Base-by-base conservation (phyloP, 768 basidiomycete genomes). In the Porphyrellus cyaneotinctus region DNA sequence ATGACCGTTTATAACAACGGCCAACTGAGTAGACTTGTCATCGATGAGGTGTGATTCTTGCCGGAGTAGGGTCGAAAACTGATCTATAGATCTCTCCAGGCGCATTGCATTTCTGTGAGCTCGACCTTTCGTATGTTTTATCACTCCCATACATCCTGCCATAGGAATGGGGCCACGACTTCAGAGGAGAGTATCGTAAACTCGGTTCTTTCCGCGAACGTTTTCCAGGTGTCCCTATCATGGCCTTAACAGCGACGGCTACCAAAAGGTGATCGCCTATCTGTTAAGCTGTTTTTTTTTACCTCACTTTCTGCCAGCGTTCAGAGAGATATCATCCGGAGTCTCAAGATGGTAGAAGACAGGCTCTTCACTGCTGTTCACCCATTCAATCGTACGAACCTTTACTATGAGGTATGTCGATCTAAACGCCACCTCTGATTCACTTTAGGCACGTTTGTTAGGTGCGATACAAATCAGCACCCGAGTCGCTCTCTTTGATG, bases 161-260 rank as follows among this genome's bases (percentile, higher is more conserved):
- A 26, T 56, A 89, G 85, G 89, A 91, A 75, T 91, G 88, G 90
- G 88, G 88, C 0, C 88, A 90, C 43, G 83, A 89, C 59, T 91
- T 91, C 64, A 81, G 91, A 23, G 75, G 67, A 30, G 85, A 89
- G 38, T 93, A 91, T 62, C 74, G 89, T 39, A 77, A 74, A 23
- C 75, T 94, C 22, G 91, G 90, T 6, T 65, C 71, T 35, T 88
- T 94, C 65, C 80, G 91, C 2, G 73, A 79, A 33, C 75, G 73
- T 26, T 91, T 84, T 61, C 77, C 78, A 2, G 72, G 77, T 51
- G 79, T 92, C 5, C 91, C 91, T 1, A 85, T 94, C 58, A 93
- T 91, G 88, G 91, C 91, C 4, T 69, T 93, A 35, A 93, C 90
- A 1, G 90, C 91, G 2, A 90, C 87, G 14, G 90, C 91, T 3